Conservation (phyloP, 1,284 basidiomycete species). For the Prillingera fragicola region DNA sequence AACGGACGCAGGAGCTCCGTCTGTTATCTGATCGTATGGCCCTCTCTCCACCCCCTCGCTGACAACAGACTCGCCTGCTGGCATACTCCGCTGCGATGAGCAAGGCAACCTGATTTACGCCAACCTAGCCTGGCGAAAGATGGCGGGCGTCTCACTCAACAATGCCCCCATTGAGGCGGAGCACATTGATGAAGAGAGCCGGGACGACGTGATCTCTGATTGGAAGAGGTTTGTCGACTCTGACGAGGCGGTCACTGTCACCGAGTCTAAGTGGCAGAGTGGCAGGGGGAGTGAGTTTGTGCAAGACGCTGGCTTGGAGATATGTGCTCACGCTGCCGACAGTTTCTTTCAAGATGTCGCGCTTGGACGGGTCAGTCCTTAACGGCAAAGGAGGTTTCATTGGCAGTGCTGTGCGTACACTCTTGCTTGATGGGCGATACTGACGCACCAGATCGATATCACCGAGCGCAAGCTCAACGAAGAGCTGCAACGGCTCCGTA, state of each 20-base stretch:
- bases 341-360: constrained; percentile 26
- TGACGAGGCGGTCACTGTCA: not conserved
- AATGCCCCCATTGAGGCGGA: constrained; percentile 18
- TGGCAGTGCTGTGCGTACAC: constrained; percentile 4
- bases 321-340: not conserved
- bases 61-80: constrained; percentile 35
- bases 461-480: constrained; percentile 44
- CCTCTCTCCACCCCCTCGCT: constrained; percentile 31
- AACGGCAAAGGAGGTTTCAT: constrained; percentile 19
- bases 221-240: constrained; percentile 13
- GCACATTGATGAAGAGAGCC: constrained; percentile 13
- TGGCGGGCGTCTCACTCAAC: constrained; percentile 22
- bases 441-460: constrained; percentile 41
- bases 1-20: constrained; percentile 40
- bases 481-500: constrained; percentile 32
- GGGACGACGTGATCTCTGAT: constrained; percentile 13
- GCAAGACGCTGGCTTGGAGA: not conserved
- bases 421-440: constrained; percentile 38
- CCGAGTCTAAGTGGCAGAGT: constrained; percentile 29
- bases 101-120: constrained; percentile 27
- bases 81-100: constrained; percentile 32
- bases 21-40: constrained; percentile 31
- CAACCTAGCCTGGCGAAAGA: constrained; percentile 32
- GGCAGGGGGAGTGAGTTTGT: constrained; percentile 27
- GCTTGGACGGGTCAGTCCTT: constrained; percentile 24